Percentiles rank a stretch among this genome's conserved stretches.
Evolutionary conservation across 257 asterid genomes (phyloP).

Genomic region (Cordia subcordata): DNA sequence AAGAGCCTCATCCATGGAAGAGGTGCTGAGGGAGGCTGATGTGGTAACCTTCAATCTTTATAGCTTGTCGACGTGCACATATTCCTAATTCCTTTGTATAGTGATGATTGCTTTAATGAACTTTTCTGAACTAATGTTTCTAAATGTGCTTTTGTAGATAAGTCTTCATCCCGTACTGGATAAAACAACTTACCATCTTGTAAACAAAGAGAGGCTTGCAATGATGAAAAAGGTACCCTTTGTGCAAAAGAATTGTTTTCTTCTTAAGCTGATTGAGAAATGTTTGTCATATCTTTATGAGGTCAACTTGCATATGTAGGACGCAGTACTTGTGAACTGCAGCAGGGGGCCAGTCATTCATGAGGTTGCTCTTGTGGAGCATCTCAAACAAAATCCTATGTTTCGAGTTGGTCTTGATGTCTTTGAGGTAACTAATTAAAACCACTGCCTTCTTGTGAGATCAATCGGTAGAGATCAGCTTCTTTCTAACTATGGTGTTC

Average conservation of each 20-base stretch:
- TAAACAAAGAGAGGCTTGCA: constrained; percentile 87
- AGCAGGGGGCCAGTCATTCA: constrained; percentile 96
- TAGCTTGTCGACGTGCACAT: background rate
- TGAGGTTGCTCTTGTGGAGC: constrained; percentile 95
- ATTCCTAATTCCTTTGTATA: background rate
- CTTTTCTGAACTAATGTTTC: background rate
- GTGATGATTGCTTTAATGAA: background rate
- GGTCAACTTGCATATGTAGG: constrained; percentile 31
- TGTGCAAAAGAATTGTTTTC: background rate
- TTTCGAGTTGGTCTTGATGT: constrained; percentile 99
- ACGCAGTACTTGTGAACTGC: constrained; percentile 90
- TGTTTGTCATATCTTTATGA: background rate
- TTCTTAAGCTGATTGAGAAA: background rate
- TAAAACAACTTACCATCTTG: constrained; percentile 90
- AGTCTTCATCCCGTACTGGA: constrained; percentile 94
- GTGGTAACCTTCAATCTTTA: constrained; percentile 36
- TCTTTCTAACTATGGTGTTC: constrained; percentile 1
- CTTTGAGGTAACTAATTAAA: constrained; percentile 57
- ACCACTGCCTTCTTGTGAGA: background rate
- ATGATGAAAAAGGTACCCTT: constrained; percentile 76
- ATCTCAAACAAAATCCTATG: constrained; percentile 86
- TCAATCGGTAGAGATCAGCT: background rate
- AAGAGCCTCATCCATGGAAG: constrained; percentile 86
- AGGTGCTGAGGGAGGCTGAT: constrained; percentile 88
- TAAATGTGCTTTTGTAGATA: constrained; percentile 45